phyloP scores from a whole-genome alignment of 345 rosid species.

The Trapa incisa region DNA sequence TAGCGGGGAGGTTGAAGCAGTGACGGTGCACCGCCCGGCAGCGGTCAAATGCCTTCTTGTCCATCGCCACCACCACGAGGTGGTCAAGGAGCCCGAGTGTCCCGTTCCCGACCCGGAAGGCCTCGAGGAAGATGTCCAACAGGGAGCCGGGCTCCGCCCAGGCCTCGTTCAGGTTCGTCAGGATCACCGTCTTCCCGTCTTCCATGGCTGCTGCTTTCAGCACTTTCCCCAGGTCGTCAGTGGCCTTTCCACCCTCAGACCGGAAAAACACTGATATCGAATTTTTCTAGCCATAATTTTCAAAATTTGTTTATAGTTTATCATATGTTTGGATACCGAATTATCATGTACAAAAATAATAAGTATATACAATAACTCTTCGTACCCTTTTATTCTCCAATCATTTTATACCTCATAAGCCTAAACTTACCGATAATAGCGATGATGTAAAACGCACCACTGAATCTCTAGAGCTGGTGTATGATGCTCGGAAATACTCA shows the following conservation, averaged over 20 bases:
- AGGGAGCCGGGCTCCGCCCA: conserved; percentile 51
- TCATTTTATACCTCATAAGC: too few species aligned
- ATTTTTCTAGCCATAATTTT: too few species aligned
- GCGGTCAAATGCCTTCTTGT: conserved; percentile 35
- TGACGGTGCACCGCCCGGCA: conserved; percentile 32
- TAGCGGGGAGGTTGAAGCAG: conserved; percentile 26
- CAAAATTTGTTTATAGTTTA: too few species aligned
- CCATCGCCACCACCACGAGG: conserved; percentile 39
- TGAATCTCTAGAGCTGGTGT: too few species aligned
- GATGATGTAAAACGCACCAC: too few species aligned
- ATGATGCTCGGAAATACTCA: too few species aligned
- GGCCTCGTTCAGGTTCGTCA: conserved; percentile 50
- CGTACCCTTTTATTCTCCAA: too few species aligned
- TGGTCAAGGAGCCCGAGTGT: conserved; percentile 32
- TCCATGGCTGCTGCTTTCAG: conserved; percentile 12
- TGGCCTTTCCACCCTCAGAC: background rate
- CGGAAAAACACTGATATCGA: too few species aligned
- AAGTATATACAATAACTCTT: too few species aligned
- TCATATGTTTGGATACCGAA: too few species aligned
- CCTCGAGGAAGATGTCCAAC: conserved; percentile 44
- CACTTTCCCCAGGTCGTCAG: conserved; percentile 5
- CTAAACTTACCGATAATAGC: too few species aligned
- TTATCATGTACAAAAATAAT: too few species aligned
- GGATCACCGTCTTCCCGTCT: conserved; percentile 40
- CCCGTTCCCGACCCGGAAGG: conserved; percentile 35